Conservation (phyloP, 2,329 filamentous ascomycete genomes). For the Cercospora berteroae region DNA sequence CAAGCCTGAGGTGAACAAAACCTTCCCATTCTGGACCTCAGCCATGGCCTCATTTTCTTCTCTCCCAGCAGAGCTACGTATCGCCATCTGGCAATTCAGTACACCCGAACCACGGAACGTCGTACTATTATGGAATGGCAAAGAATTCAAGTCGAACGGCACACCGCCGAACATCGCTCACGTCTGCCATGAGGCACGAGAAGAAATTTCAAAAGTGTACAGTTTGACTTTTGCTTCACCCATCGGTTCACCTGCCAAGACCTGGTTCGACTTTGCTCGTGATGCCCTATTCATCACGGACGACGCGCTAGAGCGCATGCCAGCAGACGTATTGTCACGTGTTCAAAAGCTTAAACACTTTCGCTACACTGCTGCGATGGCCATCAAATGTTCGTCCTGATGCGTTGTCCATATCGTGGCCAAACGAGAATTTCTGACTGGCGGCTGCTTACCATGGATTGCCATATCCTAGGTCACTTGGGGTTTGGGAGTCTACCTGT, state of each 20-base stretch:
- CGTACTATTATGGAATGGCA: slow-evolving; percentile 18
- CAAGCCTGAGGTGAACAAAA: neutral
- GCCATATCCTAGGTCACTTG: neutral
- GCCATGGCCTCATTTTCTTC: slow-evolving; percentile 18
- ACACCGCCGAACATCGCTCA: slow-evolving; percentile 16
- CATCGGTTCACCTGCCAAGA: slow-evolving; percentile 1
- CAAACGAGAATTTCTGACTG: neutral
- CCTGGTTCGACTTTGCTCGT: slow-evolving; percentile 15
- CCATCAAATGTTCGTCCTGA: slow-evolving; percentile 20
- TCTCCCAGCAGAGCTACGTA: slow-evolving; percentile 22
- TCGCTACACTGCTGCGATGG: slow-evolving; percentile 17
- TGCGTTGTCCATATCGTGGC: neutral
- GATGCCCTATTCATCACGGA: slow-evolving; percentile 21
- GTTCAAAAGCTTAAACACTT: slow-evolving; percentile 17
- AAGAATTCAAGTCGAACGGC: slow-evolving; percentile 15
- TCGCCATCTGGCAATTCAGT: slow-evolving; percentile 21
- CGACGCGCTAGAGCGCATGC: slow-evolving; percentile 9
- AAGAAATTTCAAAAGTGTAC: slow-evolving; percentile 18
- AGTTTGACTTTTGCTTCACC: slow-evolving; percentile 14
- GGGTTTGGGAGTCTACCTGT: neutral
- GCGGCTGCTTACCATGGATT: neutral
- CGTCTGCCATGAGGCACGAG: slow-evolving; percentile 19
- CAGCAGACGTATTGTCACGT: neutral
- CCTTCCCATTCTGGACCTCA: neutral
- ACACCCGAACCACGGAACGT: slow-evolving; percentile 17